Conservation (phyloP, 1,284 basidiomycete genomes). For the Anthracocystis walkeri region DNA sequence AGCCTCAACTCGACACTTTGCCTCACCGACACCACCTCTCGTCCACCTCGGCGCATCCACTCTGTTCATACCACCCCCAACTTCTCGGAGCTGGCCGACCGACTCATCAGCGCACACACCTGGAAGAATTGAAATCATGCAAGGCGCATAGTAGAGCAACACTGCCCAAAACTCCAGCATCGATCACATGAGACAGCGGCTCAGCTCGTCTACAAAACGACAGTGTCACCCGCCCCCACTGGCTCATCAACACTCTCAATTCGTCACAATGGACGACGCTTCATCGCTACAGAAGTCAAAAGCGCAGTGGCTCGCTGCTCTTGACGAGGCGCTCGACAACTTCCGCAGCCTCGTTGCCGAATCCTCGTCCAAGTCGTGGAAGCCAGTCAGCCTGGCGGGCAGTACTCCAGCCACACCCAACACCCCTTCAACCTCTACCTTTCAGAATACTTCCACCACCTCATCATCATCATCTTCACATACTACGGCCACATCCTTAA, state of each 20-base stretch:
- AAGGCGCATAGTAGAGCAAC: background rate
- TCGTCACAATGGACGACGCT: slow-evolving; percentile 35
- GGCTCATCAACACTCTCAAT: background rate
- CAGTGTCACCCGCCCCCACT: background rate
- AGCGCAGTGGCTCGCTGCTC: slow-evolving; percentile 55
- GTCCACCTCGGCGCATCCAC: background rate
- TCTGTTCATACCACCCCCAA: background rate
- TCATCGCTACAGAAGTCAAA: slow-evolving; percentile 45
- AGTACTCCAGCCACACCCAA: slow-evolving; percentile 35
- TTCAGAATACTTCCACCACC: slow-evolving; percentile 7
- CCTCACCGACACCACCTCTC: background rate
- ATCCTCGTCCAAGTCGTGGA: slow-evolving; percentile 54
- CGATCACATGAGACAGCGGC: background rate
- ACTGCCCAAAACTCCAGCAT: background rate
- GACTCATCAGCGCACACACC: background rate
- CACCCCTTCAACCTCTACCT: slow-evolving; percentile 25
- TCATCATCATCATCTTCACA: slow-evolving; percentile 14
- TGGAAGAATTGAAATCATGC: background rate
- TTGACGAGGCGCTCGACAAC: slow-evolving; percentile 49
- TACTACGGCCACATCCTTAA: slow-evolving; percentile 2
- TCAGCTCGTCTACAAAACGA: too few species aligned
- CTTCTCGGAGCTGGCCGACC: background rate
- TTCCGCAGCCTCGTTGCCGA: slow-evolving; percentile 54
- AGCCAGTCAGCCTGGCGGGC: slow-evolving; percentile 32
- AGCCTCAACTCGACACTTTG: background rate